Percentiles rank a stretch among this genome's conserved stretches.
These are phyloP conservation scores for Sporothrix dimorphospora DNA, from an alignment of 2,329 filamentous ascomycete genomes.

Conservation along the genomic window DNA sequence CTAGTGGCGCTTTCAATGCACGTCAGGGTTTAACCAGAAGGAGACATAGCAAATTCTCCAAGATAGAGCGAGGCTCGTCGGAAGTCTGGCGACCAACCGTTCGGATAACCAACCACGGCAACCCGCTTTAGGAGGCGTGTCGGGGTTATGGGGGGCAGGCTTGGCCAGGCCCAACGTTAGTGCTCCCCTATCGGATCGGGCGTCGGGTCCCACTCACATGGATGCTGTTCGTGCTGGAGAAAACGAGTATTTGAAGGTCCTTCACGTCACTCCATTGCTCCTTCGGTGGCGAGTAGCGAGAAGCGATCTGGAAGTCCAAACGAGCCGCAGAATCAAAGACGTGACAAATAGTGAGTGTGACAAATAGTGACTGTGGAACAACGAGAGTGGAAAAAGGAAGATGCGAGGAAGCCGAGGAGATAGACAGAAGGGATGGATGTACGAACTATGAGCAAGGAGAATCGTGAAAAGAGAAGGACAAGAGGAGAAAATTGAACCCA, in stretches of 20 bases:
- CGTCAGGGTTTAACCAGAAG: neutral
- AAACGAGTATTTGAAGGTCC: neutral
- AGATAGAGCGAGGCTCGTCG: neutral
- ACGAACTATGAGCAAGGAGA: neutral
- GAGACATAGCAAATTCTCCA: neutral
- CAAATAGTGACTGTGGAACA: neutral
- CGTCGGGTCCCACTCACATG: slow-evolving; percentile 17
- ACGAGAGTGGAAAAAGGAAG: neutral
- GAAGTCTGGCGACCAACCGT: neutral
- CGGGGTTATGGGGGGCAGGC: neutral
- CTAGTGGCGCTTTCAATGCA: neutral
- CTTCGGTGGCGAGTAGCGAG: neutral
- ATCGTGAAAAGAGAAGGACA: neutral
- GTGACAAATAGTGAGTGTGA: neutral
- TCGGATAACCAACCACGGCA: slow-evolving; percentile 10
- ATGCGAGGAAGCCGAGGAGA: neutral
- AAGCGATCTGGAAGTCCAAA: neutral
- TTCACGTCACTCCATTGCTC: neutral
- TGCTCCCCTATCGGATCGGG: neutral
- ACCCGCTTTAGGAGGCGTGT: slow-evolving; percentile 9
- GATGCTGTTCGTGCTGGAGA: neutral
- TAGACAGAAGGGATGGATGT: neutral
- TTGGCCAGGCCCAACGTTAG: neutral
- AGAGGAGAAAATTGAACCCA: neutral
- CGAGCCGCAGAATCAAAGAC: neutral